Conservation (phyloP, 169 alveolate genomes). For the Amoebophrya sp. region DNA sequence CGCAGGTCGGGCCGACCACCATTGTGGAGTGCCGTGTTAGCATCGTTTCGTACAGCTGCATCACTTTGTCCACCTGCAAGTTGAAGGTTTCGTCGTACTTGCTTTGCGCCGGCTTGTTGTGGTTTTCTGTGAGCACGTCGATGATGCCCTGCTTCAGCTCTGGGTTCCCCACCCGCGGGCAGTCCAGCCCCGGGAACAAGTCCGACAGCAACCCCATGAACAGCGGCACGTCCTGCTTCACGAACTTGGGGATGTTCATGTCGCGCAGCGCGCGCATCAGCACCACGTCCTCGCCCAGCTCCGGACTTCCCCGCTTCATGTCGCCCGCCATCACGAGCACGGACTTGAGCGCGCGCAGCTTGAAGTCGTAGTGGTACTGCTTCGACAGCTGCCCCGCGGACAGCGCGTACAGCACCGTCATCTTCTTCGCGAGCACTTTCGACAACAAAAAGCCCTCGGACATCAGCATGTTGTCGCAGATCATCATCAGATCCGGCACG, state of each 20-base stretch:
- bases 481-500: conserved; percentile 86
- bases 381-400: conserved; percentile 70
- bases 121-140: conserved; percentile 10
- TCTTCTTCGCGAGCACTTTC: conserved; percentile 77
- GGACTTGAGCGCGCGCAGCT: conserved; percentile 90
- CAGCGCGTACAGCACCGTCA: conserved; percentile 80
- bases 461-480: conserved; percentile 93
- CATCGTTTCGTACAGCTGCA: conserved; percentile 84
- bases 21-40: conserved; percentile 83
- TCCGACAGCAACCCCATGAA: conserved; percentile 81
- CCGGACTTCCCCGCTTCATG: conserved; percentile 79
- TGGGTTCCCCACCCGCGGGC: conserved; percentile 66
- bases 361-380: conserved; percentile 88
- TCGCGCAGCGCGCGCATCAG: conserved; percentile 92
- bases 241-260: conserved; percentile 85
- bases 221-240: conserved; percentile 73
- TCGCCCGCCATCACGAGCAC: conserved; percentile 90
- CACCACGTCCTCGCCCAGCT: conserved; percentile 77
- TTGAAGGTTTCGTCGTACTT: conserved; percentile 7
- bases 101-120: conserved; percentile 11
- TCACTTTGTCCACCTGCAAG: conserved; percentile 29
- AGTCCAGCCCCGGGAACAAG: conserved; percentile 79
- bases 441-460: conserved; percentile 91
- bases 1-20: conserved; percentile 82
- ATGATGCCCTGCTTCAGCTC: conserved; percentile 44